Evolutionary conservation across 2,329 filamentous ascomycete genomes (phyloP).

Genomic region (Parastagonospora avenae): DNA sequence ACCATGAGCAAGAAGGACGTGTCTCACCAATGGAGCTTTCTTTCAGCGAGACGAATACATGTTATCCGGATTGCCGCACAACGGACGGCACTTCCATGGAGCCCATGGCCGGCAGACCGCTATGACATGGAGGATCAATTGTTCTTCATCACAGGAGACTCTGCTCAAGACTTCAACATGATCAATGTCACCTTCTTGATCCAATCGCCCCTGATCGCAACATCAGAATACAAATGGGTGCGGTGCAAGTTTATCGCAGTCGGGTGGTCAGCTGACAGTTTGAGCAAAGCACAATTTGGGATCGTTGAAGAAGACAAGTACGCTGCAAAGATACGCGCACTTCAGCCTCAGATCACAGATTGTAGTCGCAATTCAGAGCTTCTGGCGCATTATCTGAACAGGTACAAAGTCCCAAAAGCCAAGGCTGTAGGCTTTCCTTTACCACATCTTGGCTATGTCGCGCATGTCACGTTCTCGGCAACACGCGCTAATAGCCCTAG

Average conservation of each 20-base stretch:
- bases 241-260: conserved; percentile 5
- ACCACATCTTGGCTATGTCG: background rate
- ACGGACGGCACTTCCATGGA: background rate
- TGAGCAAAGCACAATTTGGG: background rate
- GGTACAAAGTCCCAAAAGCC: background rate
- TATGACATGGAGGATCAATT: conserved; percentile 6
- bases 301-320: conserved; percentile 1
- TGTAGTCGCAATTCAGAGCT: background rate
- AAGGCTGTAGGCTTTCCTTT: background rate
- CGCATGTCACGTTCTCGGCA: background rate
- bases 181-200: background rate
- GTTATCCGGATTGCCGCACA: background rate
- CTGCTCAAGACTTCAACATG: background rate
- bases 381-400: background rate
- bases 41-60: background rate
- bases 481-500: background rate
- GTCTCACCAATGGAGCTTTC: background rate
- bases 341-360: background rate
- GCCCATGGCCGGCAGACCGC: background rate
- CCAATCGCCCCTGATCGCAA: background rate
- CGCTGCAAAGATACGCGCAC: background rate
- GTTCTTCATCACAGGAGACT: conserved; percentile 1
- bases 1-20: background rate
- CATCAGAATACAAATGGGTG: background rate
- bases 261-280: conserved; percentile 1